These are phyloP conservation scores for Thermothielavioides terrestris DNA, from an alignment of 495 filamentous ascomycete genomes.

Conservation along the genomic window DNA sequence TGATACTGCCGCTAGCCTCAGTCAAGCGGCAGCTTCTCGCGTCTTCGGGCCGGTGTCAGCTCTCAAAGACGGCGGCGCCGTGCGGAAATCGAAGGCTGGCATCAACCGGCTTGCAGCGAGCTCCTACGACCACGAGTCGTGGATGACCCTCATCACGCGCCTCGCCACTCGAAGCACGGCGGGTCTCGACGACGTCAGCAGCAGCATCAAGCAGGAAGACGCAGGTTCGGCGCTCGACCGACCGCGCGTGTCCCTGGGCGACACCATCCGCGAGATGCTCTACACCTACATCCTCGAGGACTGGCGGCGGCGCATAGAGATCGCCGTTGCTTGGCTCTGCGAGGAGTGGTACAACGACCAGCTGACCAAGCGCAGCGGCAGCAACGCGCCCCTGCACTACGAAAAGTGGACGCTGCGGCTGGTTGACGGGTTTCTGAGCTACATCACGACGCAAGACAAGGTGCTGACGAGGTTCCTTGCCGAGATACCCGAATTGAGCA, in stretches of 20 bases:
- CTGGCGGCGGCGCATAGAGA: conserved; percentile 76
- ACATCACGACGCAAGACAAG: conserved; percentile 80
- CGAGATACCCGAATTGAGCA: conserved; percentile 75
- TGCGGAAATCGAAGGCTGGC: conserved; percentile 53
- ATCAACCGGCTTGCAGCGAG: conserved; percentile 79
- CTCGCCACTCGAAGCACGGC: conserved; percentile 73
- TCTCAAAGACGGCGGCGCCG: conserved; percentile 44
- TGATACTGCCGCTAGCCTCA: conserved; percentile 56
- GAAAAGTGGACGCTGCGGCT: conserved; percentile 70
- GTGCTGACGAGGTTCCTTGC: conserved; percentile 81
- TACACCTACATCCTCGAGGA: conserved; percentile 82
- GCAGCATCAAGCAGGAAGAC: conserved; percentile 44
- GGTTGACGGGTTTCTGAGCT: conserved; percentile 79
- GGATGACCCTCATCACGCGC: conserved; percentile 78
- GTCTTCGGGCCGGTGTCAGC: conserved; percentile 68
- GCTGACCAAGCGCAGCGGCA: conserved; percentile 41
- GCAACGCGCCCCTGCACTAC: conserved; percentile 53
- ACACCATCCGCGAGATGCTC: conserved; percentile 68
- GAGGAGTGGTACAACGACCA: conserved; percentile 98
- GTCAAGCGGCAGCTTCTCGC: conserved; percentile 59
- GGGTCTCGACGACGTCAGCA: conserved; percentile 46
- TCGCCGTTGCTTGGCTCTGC: conserved; percentile 83
- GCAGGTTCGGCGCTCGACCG: conserved; percentile 11
- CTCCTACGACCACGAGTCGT: conserved; percentile 78
- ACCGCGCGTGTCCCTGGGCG: conserved; percentile 41